Conservation (phyloP, 768 basidiomycete species). For the Hemileccinum rubropunctum region DNA sequence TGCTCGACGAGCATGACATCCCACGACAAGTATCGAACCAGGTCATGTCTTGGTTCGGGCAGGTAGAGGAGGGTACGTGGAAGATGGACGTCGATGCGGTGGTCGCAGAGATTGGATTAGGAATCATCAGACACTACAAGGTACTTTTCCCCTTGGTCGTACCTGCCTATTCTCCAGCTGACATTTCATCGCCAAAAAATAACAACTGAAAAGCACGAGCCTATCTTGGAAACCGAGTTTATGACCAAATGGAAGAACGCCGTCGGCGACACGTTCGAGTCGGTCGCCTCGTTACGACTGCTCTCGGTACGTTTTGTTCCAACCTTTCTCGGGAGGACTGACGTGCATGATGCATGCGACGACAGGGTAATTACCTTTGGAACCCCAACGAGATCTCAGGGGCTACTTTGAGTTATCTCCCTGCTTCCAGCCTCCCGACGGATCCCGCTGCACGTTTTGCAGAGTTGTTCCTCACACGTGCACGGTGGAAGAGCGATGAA, state of each 20-base stretch:
- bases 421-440: slow-evolving; percentile 66
- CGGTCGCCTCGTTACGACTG: slow-evolving; percentile 55
- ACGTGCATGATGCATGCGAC: not conserved
- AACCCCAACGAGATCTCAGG: slow-evolving; percentile 35
- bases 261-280: slow-evolving; percentile 78
- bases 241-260: slow-evolving; percentile 64
- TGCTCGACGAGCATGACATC: slow-evolving; percentile 75
- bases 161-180: not conserved
- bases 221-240: slow-evolving; percentile 55
- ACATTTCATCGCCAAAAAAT: not conserved
- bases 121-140: slow-evolving; percentile 61
- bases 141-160: slow-evolving; percentile 31
- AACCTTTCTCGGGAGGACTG: not conserved
- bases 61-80: slow-evolving; percentile 56
- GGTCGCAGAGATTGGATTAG: slow-evolving; percentile 75
- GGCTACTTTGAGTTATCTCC: slow-evolving; percentile 65
- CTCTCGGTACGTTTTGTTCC: slow-evolving; percentile 52
- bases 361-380: slow-evolving; percentile 76
- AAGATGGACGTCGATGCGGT: slow-evolving; percentile 58
- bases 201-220: slow-evolving; percentile 45
- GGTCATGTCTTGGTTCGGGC: slow-evolving; percentile 83
- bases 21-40: slow-evolving; percentile 58
- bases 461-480: slow-evolving; percentile 81
- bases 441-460: slow-evolving; percentile 81
- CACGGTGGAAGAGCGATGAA: slow-evolving; percentile 76